These are phyloP conservation scores for Mycena kentingensis DNA, from an alignment of 768 basidiomycete genomes.

Conservation along the genomic window DNA sequence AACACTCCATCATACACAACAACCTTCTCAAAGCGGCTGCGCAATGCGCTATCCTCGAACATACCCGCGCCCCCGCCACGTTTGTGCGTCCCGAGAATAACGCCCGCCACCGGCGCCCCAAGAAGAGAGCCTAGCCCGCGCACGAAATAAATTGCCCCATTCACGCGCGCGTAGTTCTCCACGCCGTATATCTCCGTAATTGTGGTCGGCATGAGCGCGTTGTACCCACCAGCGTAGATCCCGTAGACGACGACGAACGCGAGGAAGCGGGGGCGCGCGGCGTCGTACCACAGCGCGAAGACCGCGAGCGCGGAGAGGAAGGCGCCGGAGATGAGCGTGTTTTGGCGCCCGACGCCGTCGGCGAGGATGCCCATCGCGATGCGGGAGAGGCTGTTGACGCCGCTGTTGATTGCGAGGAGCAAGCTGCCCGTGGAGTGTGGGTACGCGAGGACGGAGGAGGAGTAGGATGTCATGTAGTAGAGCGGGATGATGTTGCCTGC, in stretches of 20 bases:
- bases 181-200: slow-evolving; percentile 46
- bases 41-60: slow-evolving; percentile 18
- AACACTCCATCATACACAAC: slow-evolving; percentile 40
- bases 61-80: slow-evolving; percentile 20
- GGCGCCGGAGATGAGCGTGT: slow-evolving; percentile 43
- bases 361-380: slow-evolving; percentile 44
- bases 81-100: slow-evolving; percentile 38
- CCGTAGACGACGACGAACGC: slow-evolving; percentile 45
- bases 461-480: slow-evolving; percentile 47
- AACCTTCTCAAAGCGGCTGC: slow-evolving; percentile 38
- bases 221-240: slow-evolving; percentile 47
- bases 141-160: slow-evolving; percentile 43
- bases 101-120: slow-evolving; percentile 45
- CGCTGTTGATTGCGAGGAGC: slow-evolving; percentile 44
- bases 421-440: slow-evolving; percentile 39
- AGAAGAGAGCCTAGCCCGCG: slow-evolving; percentile 43
- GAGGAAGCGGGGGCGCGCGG: slow-evolving; percentile 38
- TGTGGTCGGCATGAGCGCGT: slow-evolving; percentile 45
- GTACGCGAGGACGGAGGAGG: slow-evolving; percentile 40
- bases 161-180: slow-evolving; percentile 45
- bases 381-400: slow-evolving; percentile 44
- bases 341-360: slow-evolving; percentile 45
- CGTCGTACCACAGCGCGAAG: slow-evolving; percentile 45
- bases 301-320: slow-evolving; percentile 41
- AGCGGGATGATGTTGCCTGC: slow-evolving; percentile 47